Percentiles rank a stretch among this genome's conserved stretches.
These are phyloP conservation scores for Dentipellis sp. DNA, from an alignment of 768 basidiomycete species.

Conservation along the genomic window DNA sequence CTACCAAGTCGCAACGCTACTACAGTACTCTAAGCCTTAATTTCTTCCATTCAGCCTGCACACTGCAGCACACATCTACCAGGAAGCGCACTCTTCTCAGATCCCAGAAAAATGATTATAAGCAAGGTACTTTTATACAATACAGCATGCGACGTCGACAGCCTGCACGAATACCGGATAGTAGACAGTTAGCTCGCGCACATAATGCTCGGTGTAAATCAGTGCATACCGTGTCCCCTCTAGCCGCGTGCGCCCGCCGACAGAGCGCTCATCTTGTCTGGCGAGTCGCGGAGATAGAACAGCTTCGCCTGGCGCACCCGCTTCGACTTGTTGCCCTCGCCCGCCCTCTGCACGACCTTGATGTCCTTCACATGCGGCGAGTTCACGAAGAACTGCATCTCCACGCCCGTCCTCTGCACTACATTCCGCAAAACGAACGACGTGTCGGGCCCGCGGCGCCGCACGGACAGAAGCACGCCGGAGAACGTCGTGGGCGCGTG, in stretches of 20 bases:
- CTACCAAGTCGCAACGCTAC: too few relatives aligned
- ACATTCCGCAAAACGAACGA: conserved; percentile 87
- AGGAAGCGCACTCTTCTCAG: too few relatives aligned
- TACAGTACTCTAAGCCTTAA: too few relatives aligned
- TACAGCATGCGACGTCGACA: not conserved
- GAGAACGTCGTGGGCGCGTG: conserved; percentile 80
- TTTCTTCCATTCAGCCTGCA: too few relatives aligned
- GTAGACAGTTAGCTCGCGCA: too few relatives aligned
- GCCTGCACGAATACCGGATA: not conserved
- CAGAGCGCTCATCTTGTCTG: conserved; percentile 78
- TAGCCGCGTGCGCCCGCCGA: conserved; percentile 35
- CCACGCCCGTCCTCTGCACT: conserved; percentile 84
- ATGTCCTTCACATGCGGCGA: conserved; percentile 86
- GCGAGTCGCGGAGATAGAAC: conserved; percentile 74
- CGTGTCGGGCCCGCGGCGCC: conserved; percentile 78
- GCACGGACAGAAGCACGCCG: conserved; percentile 78
- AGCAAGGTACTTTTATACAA: not conserved
- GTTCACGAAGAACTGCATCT: conserved; percentile 84
- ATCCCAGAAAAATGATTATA: not conserved
- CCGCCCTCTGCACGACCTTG: conserved; percentile 42
- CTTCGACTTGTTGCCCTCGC: conserved; percentile 21
- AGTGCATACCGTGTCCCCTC: not conserved
- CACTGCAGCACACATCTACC: too few relatives aligned
- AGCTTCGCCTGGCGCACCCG: conserved; percentile 71
- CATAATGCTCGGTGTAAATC: not conserved